Evolutionary conservation across 2,329 filamentous ascomycete species (phyloP), one percentile per base, ranked within the genome.

Genomic region (Dothideomycetes sp.): DNA sequence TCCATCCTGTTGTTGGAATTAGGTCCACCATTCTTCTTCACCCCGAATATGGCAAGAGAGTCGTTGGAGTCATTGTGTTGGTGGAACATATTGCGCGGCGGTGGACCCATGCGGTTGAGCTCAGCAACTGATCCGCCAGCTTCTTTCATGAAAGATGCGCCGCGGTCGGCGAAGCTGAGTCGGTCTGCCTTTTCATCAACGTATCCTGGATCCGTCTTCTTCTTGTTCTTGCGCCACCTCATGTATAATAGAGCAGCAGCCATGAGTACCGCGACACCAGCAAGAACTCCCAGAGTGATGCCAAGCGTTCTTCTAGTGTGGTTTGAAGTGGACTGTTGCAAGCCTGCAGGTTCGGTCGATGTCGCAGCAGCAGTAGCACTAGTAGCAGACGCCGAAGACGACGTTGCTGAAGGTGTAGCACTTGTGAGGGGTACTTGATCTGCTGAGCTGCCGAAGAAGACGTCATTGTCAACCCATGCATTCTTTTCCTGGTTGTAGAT

Each of bases 401-500:
- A 58, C 11, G 60, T 51, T 7, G 62, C 52, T 11, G 63, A 54
- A 14, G 59, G 50, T 42, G 58, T 46, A 40, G 52, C 44, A 10
- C 57, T 51, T 5, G 59, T 52, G 2, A 52, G 52, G 30, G 50
- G 55, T 38, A 53, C 43, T 30, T 52, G 49, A 3, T 52, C 49
- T 27, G 48, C 46, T n/a, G n/a, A n/a, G 45, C 62, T 68, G 15
- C 63, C 66, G 45, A 94, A 76, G 17, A 84, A 58, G 5, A 70
- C 62, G 0, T 75, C 75, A 1, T 83, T 70, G 54, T 94, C 79
- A 16, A 82, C 60, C 89, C 89, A 96, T 34, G 69, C 65, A 57
- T 95, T 94, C 34, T 75, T 62, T 9, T 70, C 72, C 33, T 78
- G 77, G 52, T 94, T 71, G 59, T 94, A 96, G 44, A 95, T 75